These are phyloP conservation scores for Breynia disticha DNA, from an alignment of 441 rosid genomes.

Conservation along the genomic window DNA sequence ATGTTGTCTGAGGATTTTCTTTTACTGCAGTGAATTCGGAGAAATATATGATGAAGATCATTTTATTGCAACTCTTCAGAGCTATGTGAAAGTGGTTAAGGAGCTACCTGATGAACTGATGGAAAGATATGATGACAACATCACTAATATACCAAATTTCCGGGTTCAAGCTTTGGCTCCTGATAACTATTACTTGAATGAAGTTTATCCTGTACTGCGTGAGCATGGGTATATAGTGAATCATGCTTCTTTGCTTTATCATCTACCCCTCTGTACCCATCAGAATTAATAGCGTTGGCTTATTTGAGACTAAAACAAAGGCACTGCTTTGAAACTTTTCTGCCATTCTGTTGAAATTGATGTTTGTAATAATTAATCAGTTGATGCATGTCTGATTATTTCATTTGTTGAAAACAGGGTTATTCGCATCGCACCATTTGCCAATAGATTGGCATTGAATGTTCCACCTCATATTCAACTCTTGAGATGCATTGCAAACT, in stretches of 20 bases:
- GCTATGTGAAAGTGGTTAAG: slow-evolving; percentile 58
- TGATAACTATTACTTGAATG: slow-evolving; percentile 46
- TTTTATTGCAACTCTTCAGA: slow-evolving; percentile 58
- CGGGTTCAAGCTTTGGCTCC: slow-evolving; percentile 80
- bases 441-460: slow-evolving; percentile 88
- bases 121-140: slow-evolving; percentile 47
- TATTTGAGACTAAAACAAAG: background rate
- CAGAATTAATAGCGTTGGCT: background rate
- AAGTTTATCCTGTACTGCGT: slow-evolving; percentile 56
- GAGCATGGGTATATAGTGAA: slow-evolving; percentile 50
- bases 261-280: background rate
- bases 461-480: slow-evolving; percentile 76
- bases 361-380: background rate
- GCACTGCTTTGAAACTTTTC: background rate
- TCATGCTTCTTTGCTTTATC: background rate
- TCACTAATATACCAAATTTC: slow-evolving; percentile 48
- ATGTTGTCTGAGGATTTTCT: slow-evolving; percentile 5
- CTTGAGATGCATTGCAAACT: slow-evolving; percentile 81
- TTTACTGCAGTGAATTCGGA: slow-evolving; percentile 55
- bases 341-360: background rate
- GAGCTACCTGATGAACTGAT: slow-evolving; percentile 60
- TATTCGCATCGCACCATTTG: slow-evolving; percentile 73
- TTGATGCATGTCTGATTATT: slow-evolving; percentile 10
- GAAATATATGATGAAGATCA: slow-evolving; percentile 81
- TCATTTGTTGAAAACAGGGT: slow-evolving; percentile 43